Base-by-base conservation (phyloP, 495 filamentous ascomycete species). In the Annulohypoxylon bovei region DNA sequence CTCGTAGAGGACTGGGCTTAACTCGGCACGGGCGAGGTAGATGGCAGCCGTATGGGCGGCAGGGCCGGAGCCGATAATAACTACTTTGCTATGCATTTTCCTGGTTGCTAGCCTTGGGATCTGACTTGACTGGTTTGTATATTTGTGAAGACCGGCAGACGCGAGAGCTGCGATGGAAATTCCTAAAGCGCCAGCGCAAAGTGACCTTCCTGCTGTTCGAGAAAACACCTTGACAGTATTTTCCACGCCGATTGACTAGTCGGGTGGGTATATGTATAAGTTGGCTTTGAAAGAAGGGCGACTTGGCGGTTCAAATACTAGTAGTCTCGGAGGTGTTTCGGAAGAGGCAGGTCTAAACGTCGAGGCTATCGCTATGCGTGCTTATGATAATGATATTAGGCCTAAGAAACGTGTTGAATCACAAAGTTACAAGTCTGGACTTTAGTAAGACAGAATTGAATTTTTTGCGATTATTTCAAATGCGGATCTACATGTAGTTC, bases 11-110 rank as follows among this genome's bases (percentile, higher is more conserved):
- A 97, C 91, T 37, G 95, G 91, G 77, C 92, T 90, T 70, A 99
- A 83, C 79, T 99, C 94, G 69, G 95, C 95, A 76, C 95, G 92
- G 27, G 94, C 91, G 65, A 97, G 90, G 80, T 99, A 99, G 77
- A 99, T 88, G 71, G 95, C 95, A 62, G 95, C 95, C 40, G 95
- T 98, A 84, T 99, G 95, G 77, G 93, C 95, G 70, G 93, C 95
- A 58, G 95, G 95, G 84, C 95, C 95, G 60, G 95, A 98, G 84
- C 94, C 93, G 81, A 93, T 89, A 75, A 93, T 88, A 74, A 94
- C 90, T 52, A 95, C 92, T 77, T 93, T 92, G 81, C 84, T 90
- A 79, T 94, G 92, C 86, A 92, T 93, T 75, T 86, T 90, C 81
- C 87, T 78, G 62, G 78, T 84, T 49, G 78, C 81, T 73, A 81